Base-by-base conservation (phyloP, 2,329 filamentous ascomycete species). In the Camillea tinctor region DNA sequence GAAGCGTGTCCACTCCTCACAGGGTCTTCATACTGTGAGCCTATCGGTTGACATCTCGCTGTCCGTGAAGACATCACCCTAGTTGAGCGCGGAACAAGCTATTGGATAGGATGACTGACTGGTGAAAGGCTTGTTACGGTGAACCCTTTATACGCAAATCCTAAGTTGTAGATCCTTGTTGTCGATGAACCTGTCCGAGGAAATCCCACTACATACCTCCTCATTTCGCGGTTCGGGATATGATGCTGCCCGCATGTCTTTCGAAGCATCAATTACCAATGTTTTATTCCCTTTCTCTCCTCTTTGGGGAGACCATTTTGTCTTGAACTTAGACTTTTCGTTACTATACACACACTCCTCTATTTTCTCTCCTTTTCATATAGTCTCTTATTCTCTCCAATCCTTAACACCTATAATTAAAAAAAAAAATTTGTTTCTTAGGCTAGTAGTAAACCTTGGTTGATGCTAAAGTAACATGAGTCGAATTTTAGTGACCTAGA, bases 171-270 rank as follows among this genome's bases (percentile, higher is more conserved):
- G 36, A 44, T 44, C 36, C 36, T 44, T 17, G 36, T 44, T 44
- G 36, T 15, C 36, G 36, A 44, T 44, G 17, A 44, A 44, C 7
- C 36, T 44, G 56, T 54, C 55, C 57, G 56, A 59, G 50, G 23
- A 59, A 60, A 57, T 62, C 61, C 64, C 62, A 64, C 60, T 48
- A 59, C 56, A 44, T 44, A 44, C 36, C 60, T 61, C 52, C 56
- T 64, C 50, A 60, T 60, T 57, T 56, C 59, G 64, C 59, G 58
- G 56, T 59, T 60, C 64, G 64, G 64, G 60, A 64, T 57, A 64
- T 50, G 53, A 23, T 58, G 51, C 22, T 58, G 55, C 59, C 59
- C 40, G 49, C 50, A 26, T 52, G 30, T 40, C 52, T 57, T 62
- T 56, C 40, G 11, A 56, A 52, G 36, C 21, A 24, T 36, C 24